A percentile compares a stretch with the other conserved stretches of the same genome.
phyloP scores from a whole-genome alignment of 2,329 filamentous ascomycete species.

The Penicillium frequentans region DNA sequence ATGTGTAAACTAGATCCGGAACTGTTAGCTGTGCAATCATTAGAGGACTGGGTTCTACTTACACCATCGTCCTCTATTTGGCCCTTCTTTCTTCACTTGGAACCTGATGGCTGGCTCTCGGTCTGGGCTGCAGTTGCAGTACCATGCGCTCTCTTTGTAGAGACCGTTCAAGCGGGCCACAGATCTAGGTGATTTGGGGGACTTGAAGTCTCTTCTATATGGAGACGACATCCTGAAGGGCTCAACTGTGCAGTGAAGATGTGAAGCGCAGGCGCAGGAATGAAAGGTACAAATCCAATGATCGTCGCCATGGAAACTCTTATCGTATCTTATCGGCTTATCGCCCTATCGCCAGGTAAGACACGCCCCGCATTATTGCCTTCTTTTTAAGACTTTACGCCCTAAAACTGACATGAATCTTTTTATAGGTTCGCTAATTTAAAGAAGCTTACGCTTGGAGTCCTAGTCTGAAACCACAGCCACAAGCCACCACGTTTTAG shows the following conservation, averaged over 20 bases:
- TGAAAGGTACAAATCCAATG: neutral
- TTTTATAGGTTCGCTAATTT: neutral
- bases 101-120: conserved; percentile 56
- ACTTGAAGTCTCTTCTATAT: conserved; percentile 6
- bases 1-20: conserved; percentile 54
- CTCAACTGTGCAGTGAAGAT: neutral
- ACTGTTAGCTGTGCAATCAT: too few relatives aligned
- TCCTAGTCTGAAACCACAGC: neutral
- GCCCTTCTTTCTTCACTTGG: conserved; percentile 57
- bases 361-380: neutral
- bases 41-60: too few relatives aligned
- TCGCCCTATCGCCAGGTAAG: neutral
- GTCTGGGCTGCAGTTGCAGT: conserved; percentile 55
- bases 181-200: conserved; percentile 19
- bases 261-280: neutral
- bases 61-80: conserved; percentile 59
- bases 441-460: neutral
- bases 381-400: neutral
- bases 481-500: neutral
- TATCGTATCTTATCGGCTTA: conserved; percentile 7
- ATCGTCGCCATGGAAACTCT: conserved; percentile 26
- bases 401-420: neutral
- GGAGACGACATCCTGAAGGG: conserved; percentile 22
- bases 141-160: conserved; percentile 49
- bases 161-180: conserved; percentile 35